These are phyloP conservation scores for Chalciporus sphaerocephalus DNA, from an alignment of 768 basidiomycete species.

Conservation along the genomic window DNA sequence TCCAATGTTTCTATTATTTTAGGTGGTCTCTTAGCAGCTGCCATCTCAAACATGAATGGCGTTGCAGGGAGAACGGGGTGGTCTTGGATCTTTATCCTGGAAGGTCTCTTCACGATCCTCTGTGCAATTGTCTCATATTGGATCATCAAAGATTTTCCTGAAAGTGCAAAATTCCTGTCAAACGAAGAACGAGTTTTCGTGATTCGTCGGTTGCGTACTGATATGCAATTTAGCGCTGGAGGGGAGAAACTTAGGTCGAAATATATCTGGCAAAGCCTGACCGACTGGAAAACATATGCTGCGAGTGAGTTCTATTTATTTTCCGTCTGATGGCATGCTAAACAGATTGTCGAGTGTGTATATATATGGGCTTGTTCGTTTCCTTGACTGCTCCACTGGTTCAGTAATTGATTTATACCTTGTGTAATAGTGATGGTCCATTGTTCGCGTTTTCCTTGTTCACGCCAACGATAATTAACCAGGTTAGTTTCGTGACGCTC, in stretches of 20 bases:
- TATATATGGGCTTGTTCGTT: slow-evolving; percentile 65
- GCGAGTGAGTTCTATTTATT: slow-evolving; percentile 44
- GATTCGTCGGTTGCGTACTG: slow-evolving; percentile 59
- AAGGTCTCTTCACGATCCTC: slow-evolving; percentile 65
- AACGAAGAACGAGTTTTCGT: slow-evolving; percentile 61
- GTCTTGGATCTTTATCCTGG: slow-evolving; percentile 74
- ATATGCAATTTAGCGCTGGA: slow-evolving; percentile 62
- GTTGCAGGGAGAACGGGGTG: slow-evolving; percentile 59
- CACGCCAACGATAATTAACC: slow-evolving; percentile 42
- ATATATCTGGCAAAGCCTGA: slow-evolving; percentile 57
- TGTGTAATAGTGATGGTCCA: slow-evolving; percentile 41
- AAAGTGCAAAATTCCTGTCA: slow-evolving; percentile 65
- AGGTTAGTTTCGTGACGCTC: slow-evolving; percentile 38
- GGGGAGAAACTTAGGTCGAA: slow-evolving; percentile 50
- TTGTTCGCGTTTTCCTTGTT: slow-evolving; percentile 53
- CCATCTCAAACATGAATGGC: slow-evolving; percentile 68
- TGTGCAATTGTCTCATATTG: slow-evolving; percentile 60
- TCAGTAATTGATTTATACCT: slow-evolving; percentile 4
- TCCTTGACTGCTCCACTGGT: background rate
- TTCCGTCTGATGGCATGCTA: slow-evolving; percentile 3
- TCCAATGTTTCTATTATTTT: background rate
- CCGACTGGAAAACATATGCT: slow-evolving; percentile 72
- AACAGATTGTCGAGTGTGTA: slow-evolving; percentile 45
- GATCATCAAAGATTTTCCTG: slow-evolving; percentile 76
- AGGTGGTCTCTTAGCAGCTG: slow-evolving; percentile 64